Evolutionary conservation across 805 yeast species (phyloP).

Genomic region (Kodamaea sagamina): DNA sequence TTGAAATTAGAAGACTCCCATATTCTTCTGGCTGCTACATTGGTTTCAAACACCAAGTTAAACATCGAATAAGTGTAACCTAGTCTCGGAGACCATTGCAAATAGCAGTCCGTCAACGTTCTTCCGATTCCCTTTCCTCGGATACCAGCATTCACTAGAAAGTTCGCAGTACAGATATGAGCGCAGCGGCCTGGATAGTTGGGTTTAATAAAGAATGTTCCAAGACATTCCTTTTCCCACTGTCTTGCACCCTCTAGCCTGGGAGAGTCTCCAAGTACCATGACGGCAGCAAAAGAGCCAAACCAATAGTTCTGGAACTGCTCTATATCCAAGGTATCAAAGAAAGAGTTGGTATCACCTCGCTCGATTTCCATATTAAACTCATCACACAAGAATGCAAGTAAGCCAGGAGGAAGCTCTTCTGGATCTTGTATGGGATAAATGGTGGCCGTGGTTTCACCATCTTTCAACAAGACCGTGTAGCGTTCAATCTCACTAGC

Average conservation of each 20-base stretch:
- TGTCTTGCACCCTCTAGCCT: constrained; percentile 53
- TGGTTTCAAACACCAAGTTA: constrained; percentile 86
- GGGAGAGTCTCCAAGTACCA: constrained; percentile 73
- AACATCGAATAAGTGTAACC: constrained; percentile 86
- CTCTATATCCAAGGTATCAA: constrained; percentile 73
- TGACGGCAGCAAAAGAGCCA: constrained; percentile 74
- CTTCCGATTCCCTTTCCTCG: constrained; percentile 91
- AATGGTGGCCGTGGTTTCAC: constrained; percentile 90
- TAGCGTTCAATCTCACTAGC: constrained; percentile 54
- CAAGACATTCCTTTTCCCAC: constrained; percentile 93
- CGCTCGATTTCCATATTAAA: constrained; percentile 88
- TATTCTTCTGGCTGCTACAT: constrained; percentile 76
- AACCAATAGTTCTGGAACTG: constrained; percentile 89
- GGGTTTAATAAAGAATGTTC: constrained; percentile 81
- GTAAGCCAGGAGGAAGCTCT: constrained; percentile 73
- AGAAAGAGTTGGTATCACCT: constrained; percentile 86
- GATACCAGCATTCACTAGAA: constrained; percentile 89
- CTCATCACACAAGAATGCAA: constrained; percentile 85
- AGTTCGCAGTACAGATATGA: constrained; percentile 88
- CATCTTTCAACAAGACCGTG: constrained; percentile 80
- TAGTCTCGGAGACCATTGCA: constrained; percentile 88
- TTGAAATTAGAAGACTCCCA: constrained; percentile 77
- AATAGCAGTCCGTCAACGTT: constrained; percentile 76
- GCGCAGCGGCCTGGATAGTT: constrained; percentile 91
- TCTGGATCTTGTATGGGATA: constrained; percentile 74